Evolutionary conservation across 176 grass and related monocot species (phyloP), one percentile per base, ranked within the genome.

Genomic region (Raddia guianensis): DNA sequence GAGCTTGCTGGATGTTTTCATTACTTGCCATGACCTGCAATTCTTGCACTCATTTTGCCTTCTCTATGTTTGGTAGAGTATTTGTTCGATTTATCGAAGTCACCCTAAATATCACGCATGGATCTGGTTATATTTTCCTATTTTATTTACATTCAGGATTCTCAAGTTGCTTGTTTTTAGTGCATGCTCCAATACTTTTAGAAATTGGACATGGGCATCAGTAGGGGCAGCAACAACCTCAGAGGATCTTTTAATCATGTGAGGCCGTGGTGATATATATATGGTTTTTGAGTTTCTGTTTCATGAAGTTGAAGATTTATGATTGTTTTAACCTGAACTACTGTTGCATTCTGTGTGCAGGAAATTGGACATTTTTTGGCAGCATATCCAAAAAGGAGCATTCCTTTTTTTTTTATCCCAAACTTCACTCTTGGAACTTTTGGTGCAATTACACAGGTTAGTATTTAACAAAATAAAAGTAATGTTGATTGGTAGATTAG

Each of bases 361-460:
- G 96, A 99, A 84, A 77, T 93, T 89, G 96, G 96, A 49, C 96
- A 99, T 75, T 90, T 93, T 88, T 81, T 99, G 79, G 96, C 90
- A 27, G 93, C 96, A 84, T 93, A 90, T 73, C 86, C 92, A 46
- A 95, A 90, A 70, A n/a, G n/a, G n/a, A n/a, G n/a, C n/a, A n/a
- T n/a, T n/a, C n/a, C n/a, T n/a, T n/a, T n/a, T n/a, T n/a, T n/a
- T n/a, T 99, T 99, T 76, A 99, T 99, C 86, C 96, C 96, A 0
- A 99, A 99, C 68, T 90, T 99, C 70, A 95, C 93, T 46, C 92
- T 99, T 3, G 93, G 93, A 55, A 93, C 83, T 79, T 99, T 99
- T 86, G 96, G 96, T 70, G 89, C 90, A 76, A 95, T 99, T 54
- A 99, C 96, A 80, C 92, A 99, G 88, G 96, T 91, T 48, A 68